Evolutionary conservation across 2,329 filamentous ascomycete genomes (phyloP).

Genomic region (Cercospora nicotianae): DNA sequence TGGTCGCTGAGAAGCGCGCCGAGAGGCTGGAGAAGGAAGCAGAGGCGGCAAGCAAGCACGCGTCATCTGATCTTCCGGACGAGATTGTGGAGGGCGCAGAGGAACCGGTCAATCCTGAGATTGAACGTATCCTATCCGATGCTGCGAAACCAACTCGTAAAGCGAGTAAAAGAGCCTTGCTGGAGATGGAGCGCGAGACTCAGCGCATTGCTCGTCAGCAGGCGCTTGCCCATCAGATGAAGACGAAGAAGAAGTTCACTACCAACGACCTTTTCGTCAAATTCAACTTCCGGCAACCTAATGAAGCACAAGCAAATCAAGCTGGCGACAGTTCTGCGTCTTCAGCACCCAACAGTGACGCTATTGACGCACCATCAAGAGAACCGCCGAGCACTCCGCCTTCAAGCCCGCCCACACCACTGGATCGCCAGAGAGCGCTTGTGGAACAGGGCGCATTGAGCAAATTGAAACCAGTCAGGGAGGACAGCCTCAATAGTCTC

Average conservation of each 20-base stretch:
- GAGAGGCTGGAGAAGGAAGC: conserved; percentile 34
- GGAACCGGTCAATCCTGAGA: conserved; percentile 26
- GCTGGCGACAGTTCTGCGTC: conserved; percentile 28
- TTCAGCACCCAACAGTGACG: conserved; percentile 37
- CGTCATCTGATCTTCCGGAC: conserved; percentile 33
- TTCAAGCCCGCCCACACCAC: conserved; percentile 46
- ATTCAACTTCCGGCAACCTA: conserved; percentile 63
- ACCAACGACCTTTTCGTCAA: conserved; percentile 78
- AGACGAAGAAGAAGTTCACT: conserved; percentile 82
- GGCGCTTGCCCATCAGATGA: conserved; percentile 86
- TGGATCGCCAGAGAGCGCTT: conserved; percentile 38
- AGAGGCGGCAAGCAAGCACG: conserved; percentile 17
- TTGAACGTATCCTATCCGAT: conserved; percentile 38
- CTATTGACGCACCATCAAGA: conserved; percentile 21
- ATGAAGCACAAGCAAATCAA: conserved; percentile 4
- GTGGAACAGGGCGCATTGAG: conserved; percentile 38
- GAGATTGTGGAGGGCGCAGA: conserved; percentile 29
- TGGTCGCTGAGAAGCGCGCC: conserved; percentile 36
- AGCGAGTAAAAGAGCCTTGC: conserved; percentile 89
- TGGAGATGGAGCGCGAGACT: conserved; percentile 93
- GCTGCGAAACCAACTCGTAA: conserved; percentile 70
- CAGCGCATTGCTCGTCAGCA: conserved; percentile 87
- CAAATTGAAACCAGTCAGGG: conserved; percentile 34
- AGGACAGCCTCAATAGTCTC: conserved; percentile 35
- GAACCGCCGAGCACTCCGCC: conserved; percentile 43